Conservation (phyloP, 2,329 filamentous ascomycete species). For the Phyllosticta citrichinensis region DNA sequence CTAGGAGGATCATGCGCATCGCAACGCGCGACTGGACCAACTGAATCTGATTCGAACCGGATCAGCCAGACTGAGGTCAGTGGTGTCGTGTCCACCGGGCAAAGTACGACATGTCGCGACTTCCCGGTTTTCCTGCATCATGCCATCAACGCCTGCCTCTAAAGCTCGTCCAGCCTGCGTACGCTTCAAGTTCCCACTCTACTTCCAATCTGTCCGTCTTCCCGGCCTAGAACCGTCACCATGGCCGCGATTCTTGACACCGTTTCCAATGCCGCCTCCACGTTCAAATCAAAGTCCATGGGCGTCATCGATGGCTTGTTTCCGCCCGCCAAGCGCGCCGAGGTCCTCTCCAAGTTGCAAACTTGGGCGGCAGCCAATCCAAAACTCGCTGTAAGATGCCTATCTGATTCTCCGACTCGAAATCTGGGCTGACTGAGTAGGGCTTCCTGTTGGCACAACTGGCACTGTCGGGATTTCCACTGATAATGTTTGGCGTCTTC, state of each 20-base stretch:
- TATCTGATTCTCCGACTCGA: background rate
- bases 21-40: too few relatives aligned
- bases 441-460: conserved; percentile 58
- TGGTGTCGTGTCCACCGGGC: background rate
- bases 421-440: conserved; percentile 31
- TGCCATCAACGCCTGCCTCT: too few relatives aligned
- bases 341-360: conserved; percentile 43
- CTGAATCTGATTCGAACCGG: too few relatives aligned
- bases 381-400: conserved; percentile 52
- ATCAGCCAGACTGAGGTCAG: too few relatives aligned
- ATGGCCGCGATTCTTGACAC: conserved; percentile 21
- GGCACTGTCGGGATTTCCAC: conserved; percentile 54
- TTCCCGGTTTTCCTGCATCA: background rate
- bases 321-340: conserved; percentile 50
- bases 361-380: conserved; percentile 55
- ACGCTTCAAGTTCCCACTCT: background rate
- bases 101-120: background rate
- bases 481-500: conserved; percentile 61
- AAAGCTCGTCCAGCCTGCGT: too few relatives aligned
- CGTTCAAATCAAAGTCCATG: conserved; percentile 18
- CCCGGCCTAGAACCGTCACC: conserved; percentile 2
- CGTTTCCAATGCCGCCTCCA: conserved; percentile 15
- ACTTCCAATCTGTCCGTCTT: background rate
- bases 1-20: too few relatives aligned
- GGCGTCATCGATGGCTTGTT: conserved; percentile 43